These are phyloP conservation scores for Symbiotaphrina buchneri DNA, from an alignment of 495 filamentous ascomycete genomes.

Conservation along the genomic window DNA sequence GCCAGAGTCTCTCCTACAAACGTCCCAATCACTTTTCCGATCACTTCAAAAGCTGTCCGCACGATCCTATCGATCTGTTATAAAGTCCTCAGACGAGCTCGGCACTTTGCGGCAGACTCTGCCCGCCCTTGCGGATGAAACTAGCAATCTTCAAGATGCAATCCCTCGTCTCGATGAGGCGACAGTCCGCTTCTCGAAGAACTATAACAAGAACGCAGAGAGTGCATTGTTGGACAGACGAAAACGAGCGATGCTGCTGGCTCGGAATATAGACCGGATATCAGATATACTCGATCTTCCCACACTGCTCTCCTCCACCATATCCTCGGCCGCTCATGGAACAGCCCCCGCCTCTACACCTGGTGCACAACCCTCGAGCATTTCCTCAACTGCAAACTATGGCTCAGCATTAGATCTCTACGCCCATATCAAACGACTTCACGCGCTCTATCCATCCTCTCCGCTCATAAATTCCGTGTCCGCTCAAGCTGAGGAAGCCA, in stretches of 20 bases:
- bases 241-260: conserved; percentile 65
- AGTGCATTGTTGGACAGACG: conserved; percentile 55
- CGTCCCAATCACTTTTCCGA: conserved; percentile 59
- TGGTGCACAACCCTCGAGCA: conserved; percentile 14
- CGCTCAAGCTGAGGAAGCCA: conserved; percentile 61
- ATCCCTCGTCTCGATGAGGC: conserved; percentile 65
- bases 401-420: conserved; percentile 80
- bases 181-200: conserved; percentile 58
- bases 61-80: conserved; percentile 74
- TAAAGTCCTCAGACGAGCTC: conserved; percentile 58
- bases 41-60: conserved; percentile 79
- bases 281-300: conserved; percentile 87
- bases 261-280: conserved; percentile 70
- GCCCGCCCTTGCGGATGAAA: conserved; percentile 39
- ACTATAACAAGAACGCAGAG: conserved; percentile 51
- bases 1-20: conserved; percentile 55
- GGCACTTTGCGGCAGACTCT: conserved; percentile 43
- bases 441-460: conserved; percentile 62
- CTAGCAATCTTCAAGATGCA: conserved; percentile 37
- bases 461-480: conserved; percentile 49
- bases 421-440: conserved; percentile 77
- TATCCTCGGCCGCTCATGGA: conserved; percentile 25
- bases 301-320: conserved; percentile 54
- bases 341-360: conserved; percentile 16
- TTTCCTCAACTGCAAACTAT: conserved; percentile 47